Evolutionary conservation across 2,329 filamentous ascomycete species (phyloP), one percentile per base, ranked within the genome.

Genomic region (Onygena corvina): DNA sequence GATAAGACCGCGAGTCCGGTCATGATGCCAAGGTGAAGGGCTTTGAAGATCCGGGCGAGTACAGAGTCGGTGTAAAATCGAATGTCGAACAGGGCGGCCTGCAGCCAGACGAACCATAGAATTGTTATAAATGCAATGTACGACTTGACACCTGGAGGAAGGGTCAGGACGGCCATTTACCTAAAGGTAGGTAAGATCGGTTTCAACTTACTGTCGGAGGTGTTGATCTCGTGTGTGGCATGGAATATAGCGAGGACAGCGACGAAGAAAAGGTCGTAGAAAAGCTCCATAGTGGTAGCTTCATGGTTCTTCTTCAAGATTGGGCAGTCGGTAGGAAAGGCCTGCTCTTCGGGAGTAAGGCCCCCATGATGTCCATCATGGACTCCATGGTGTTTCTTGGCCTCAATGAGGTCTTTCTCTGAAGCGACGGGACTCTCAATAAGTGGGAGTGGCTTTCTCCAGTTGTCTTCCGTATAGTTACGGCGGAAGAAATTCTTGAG

Each of bases 31-130:
- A 84, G 74, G 54, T 83, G 79, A 3, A 77, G 56, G 1, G 72
- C 76, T 58, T 81, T 77, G 52, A 73, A 74, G 21, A 71, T 57
- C 25, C 81, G 73, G 55, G 83, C 77, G 56, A 83, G 80, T 34
- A 83, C 68, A 29, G 75, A 79, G 61, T 84, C 80, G 16, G 76
- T 71, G 0, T 76, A 74, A 59, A 81, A 84, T 0, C 80, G 77
- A 30, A 83, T 75, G 61, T 84, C 81, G 60, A 79, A 82, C 1
- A 83, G 64, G 4, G 74, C 73, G 16, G 79, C 74, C 52, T 80
- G 70, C 35, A 82, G 71, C 81, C 81, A 84, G 14, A 77, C 82
- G 51, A 81, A 75, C 80, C 80, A 84, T 6, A 83, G 67, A n/a
- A 83, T 67, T 21, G 74, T 63, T 58, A 79, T 72, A 59, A 76